A percentile compares a stretch with the other conserved stretches of the same genome.
phyloP scores from a whole-genome alignment of 768 basidiomycete species.

The Rhizopogon vesiculosus region DNA sequence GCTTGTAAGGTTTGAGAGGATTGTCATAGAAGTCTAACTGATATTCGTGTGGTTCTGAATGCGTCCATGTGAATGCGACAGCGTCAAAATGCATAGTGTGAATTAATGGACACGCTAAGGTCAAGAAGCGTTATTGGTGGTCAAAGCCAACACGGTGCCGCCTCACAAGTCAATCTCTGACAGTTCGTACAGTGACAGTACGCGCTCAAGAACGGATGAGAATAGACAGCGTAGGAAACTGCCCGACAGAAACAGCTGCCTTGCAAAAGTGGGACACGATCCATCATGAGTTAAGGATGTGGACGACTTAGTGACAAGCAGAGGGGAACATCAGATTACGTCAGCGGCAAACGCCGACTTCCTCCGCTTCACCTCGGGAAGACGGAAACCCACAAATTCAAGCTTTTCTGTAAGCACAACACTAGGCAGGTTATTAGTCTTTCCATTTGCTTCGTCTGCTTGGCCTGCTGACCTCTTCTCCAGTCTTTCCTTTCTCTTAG shows the following conservation, averaged over 20 bases:
- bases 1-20: constrained; percentile 52
- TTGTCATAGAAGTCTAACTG: constrained; percentile 44
- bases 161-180: constrained; percentile 52
- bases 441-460: not conserved
- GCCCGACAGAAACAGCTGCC: constrained; percentile 61
- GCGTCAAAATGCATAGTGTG: constrained; percentile 55
- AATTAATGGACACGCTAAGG: constrained; percentile 54
- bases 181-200: constrained; percentile 74
- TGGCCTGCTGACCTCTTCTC: not conserved
- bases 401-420: constrained; percentile 5
- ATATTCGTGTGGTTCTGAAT: constrained; percentile 28
- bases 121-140: not conserved
- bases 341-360: constrained; percentile 26
- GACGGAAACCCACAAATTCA: constrained; percentile 7
- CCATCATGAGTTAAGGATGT: not conserved
- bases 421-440: constrained; percentile 6
- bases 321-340: constrained; percentile 12
- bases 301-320: not conserved
- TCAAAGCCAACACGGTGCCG: not conserved
- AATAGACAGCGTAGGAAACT: constrained; percentile 42
- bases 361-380: constrained; percentile 17
- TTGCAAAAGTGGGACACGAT: constrained; percentile 19
- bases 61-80: constrained; percentile 51
- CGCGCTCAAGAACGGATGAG: constrained; percentile 48
- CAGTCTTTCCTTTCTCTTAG: not conserved